Conservation (phyloP, 1,284 basidiomycete genomes). For the Blastosporella zonata region DNA sequence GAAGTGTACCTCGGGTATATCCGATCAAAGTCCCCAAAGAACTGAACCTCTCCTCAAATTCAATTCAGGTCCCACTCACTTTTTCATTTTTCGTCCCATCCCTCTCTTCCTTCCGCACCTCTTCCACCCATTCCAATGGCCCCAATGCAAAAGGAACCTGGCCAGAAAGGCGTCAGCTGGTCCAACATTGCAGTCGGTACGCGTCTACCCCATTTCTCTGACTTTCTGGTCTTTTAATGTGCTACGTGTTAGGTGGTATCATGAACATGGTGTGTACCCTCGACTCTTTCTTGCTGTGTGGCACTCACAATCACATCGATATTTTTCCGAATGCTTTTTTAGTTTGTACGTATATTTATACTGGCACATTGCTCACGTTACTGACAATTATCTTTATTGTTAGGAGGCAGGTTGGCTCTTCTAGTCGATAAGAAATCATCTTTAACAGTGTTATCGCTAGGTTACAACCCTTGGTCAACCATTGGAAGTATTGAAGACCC, state of each 20-base stretch:
- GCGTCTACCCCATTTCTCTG: slow-evolving; percentile 18
- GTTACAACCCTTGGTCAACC: slow-evolving; percentile 99
- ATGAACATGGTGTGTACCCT: slow-evolving; percentile 83
- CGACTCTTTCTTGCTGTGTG: neutral
- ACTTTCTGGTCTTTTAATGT: slow-evolving; percentile 1
- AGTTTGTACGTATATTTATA: slow-evolving; percentile 54
- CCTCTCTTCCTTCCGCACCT: slow-evolving; percentile 19
- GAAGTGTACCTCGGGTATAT: slow-evolving; percentile 18
- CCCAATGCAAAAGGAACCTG: slow-evolving; percentile 77
- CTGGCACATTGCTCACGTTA: slow-evolving; percentile 4
- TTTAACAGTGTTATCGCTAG: slow-evolving; percentile 31
- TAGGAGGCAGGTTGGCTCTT: slow-evolving; percentile 41
- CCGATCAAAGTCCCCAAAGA: slow-evolving; percentile 26
- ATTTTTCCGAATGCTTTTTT: slow-evolving; percentile 18
- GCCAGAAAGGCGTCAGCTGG: slow-evolving; percentile 95
- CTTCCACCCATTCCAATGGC: slow-evolving; percentile 49
- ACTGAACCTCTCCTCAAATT: slow-evolving; percentile 15
- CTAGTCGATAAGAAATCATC: neutral
- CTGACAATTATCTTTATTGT: slow-evolving; percentile 19
- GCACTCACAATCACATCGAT: slow-evolving; percentile 17
- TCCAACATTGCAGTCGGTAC: slow-evolving; percentile 98
- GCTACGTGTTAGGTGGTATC: slow-evolving; percentile 67
- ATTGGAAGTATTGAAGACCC: slow-evolving; percentile 97
- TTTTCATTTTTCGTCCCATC: slow-evolving; percentile 14
- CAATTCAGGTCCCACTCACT: slow-evolving; percentile 9